These are phyloP conservation scores for Phialophora macrospora DNA, from an alignment of 2,329 filamentous ascomycete species.

Conservation along the genomic window DNA sequence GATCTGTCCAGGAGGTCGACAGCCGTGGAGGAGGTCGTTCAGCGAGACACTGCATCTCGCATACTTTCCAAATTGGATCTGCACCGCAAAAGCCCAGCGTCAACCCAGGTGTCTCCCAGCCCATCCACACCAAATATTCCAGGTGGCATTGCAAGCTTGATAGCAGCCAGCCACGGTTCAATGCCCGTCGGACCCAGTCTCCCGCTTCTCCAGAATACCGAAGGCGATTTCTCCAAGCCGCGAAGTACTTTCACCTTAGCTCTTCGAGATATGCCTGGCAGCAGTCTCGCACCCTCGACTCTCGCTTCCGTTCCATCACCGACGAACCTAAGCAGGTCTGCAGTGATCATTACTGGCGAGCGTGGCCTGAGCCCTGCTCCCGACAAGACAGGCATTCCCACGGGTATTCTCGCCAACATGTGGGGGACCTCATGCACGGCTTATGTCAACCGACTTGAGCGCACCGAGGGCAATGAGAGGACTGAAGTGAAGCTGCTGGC, in stretches of 20 bases:
- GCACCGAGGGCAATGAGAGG: slow-evolving; percentile 54
- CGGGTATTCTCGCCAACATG: slow-evolving; percentile 86
- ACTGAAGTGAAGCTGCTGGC: slow-evolving; percentile 39
- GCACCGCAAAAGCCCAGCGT: slow-evolving; percentile 73
- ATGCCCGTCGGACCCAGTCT: slow-evolving; percentile 66
- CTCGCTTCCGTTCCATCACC: slow-evolving; percentile 80
- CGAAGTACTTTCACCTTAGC: slow-evolving; percentile 42
- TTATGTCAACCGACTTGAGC: slow-evolving; percentile 65
- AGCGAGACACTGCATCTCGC: slow-evolving; percentile 79
- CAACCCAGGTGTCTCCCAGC: slow-evolving; percentile 52
- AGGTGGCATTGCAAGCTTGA: slow-evolving; percentile 79
- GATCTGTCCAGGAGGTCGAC: slow-evolving; percentile 67
- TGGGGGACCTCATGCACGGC: slow-evolving; percentile 91
- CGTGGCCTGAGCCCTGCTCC: slow-evolving; percentile 68
- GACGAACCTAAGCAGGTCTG: slow-evolving; percentile 84
- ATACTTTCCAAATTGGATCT: slow-evolving; percentile 94
- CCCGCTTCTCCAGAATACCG: slow-evolving; percentile 45
- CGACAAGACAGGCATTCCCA: slow-evolving; percentile 73
- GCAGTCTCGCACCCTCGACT: slow-evolving; percentile 78
- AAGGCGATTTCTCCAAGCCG: slow-evolving; percentile 45
- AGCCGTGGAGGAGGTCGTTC: slow-evolving; percentile 70
- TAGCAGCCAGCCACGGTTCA: slow-evolving; percentile 80
- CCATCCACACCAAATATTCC: slow-evolving; percentile 45
- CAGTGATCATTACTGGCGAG: slow-evolving; percentile 80
- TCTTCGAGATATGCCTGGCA: slow-evolving; percentile 56